Evolutionary conservation across 495 filamentous ascomycete genomes (phyloP), one percentile per base, ranked within the genome.

Genomic region (Penicillium malachiteum): DNA sequence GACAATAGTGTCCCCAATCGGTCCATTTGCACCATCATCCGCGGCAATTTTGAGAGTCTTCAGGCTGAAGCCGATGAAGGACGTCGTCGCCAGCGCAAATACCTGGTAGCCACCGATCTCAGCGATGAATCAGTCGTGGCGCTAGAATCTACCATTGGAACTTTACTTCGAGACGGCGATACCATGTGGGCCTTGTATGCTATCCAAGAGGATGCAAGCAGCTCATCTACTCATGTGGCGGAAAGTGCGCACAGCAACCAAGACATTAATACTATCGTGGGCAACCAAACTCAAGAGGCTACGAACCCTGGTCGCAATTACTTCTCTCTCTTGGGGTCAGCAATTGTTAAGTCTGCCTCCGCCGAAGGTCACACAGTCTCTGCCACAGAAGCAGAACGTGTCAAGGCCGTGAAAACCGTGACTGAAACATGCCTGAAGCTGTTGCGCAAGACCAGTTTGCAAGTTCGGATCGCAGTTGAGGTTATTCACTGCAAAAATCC

Each of bases 401-500:
- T 84, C 50, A 78, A 83, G 61, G 92, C 91, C 6, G 82, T 88
- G 13, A 83, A 88, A 40, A 82, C 85, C 43, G 88, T 98, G 42
- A 89, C 88, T 7, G 79, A 90, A 38, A 81, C 87, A 2, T 90
- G 93, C 56, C 83, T 92, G 33, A 89, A 87, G 60, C 72, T 97
- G 42, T 76, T 98, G 55, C 81, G 93, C 58, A 95, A 91, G 78
- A 98, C 94, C 5, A 78, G 88, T 51, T 77, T 98, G 39, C 93
- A 97, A 66, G 92, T 96, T 35, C 84, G 90, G 44, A 84, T 96
- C 49, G 90, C 94, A 26, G 87, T 98, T 34, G 94, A 98, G 69
- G 93, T 97, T 17, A 90, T 97, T 58, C 93, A 97, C 68, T 97
- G 94, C 86, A 97, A 96, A 79, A 96, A 88, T 60, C 91, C 93